Conservation (phyloP, 495 filamentous ascomycete species). For the Rhypophila decipiens region DNA sequence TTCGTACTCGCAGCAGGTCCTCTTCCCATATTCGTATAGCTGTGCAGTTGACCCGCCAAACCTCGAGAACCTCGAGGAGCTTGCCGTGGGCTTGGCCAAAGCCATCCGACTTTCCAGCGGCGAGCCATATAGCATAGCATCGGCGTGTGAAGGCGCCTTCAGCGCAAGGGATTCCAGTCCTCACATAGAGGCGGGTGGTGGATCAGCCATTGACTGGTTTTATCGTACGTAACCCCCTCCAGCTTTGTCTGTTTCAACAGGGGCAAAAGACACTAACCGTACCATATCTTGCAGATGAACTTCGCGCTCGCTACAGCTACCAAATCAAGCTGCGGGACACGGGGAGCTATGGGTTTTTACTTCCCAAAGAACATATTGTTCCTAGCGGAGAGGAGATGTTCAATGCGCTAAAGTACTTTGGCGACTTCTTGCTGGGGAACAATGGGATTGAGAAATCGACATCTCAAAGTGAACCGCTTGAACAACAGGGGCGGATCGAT, state of each 20-base stretch:
- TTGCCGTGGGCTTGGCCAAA: constrained; percentile 84
- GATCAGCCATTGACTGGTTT: constrained; percentile 92
- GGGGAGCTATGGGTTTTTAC: constrained; percentile 85
- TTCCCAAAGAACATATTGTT: constrained; percentile 81
- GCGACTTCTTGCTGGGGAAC: constrained; percentile 64
- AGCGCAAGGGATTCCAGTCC: constrained; percentile 23
- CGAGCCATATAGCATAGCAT: constrained; percentile 70
- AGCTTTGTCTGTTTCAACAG: not conserved
- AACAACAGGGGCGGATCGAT: constrained; percentile 12
- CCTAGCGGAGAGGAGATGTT: constrained; percentile 85
- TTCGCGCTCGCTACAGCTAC: constrained; percentile 76
- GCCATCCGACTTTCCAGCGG: constrained; percentile 72
- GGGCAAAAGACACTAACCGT: constrained; percentile 2
- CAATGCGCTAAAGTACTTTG: constrained; percentile 73
- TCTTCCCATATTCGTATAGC: constrained; percentile 87
- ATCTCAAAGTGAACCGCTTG: not conserved
- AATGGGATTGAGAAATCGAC: constrained; percentile 47
- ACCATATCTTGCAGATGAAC: constrained; percentile 42
- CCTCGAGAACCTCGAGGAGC: constrained; percentile 83
- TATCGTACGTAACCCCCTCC: constrained; percentile 47
- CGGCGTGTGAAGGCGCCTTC: constrained; percentile 71
- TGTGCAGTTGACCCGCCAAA: constrained; percentile 73
- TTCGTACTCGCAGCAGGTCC: constrained; percentile 90
- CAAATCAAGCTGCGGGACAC: constrained; percentile 95
- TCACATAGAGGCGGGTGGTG: constrained; percentile 63